Conservation (phyloP, 1,284 basidiomycete species). For the Leccinum fallax region DNA sequence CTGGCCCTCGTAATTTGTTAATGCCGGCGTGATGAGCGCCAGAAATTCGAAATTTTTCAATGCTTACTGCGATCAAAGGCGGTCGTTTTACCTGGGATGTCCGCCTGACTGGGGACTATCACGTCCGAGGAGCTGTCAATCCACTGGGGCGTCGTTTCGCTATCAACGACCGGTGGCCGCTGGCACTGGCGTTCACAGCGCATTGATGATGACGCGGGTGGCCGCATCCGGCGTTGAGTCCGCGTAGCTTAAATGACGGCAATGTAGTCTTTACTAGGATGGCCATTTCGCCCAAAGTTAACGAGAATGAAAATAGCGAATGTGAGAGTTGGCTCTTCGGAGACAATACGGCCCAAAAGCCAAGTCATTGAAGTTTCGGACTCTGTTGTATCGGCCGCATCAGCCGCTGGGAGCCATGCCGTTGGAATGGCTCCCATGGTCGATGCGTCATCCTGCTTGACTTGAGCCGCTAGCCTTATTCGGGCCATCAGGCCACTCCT, state of each 20-base stretch:
- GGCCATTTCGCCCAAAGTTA: slow-evolving; percentile 1
- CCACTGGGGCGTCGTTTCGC: slow-evolving; percentile 3
- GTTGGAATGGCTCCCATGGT: slow-evolving; percentile 27
- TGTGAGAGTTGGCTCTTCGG: slow-evolving; percentile 31
- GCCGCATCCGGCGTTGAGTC: slow-evolving; percentile 12
- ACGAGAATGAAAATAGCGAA: slow-evolving; percentile 24
- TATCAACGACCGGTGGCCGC: slow-evolving; percentile 12
- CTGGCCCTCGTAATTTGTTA: slow-evolving; percentile 4
- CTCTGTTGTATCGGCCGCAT: slow-evolving; percentile 24
- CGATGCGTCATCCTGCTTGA: slow-evolving; percentile 9
- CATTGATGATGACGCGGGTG: slow-evolving; percentile 9
- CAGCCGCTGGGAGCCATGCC: slow-evolving; percentile 15
- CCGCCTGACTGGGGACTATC: not conserved
- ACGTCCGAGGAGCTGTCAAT: slow-evolving; percentile 26
- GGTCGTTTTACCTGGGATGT: slow-evolving; percentile 17
- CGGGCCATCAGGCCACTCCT: slow-evolving; percentile 9
- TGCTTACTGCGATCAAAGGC: slow-evolving; percentile 7
- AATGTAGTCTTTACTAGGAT: not conserved
- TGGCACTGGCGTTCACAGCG: not conserved
- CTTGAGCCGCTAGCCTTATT: not conserved
- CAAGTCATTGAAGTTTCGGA: slow-evolving; percentile 19
- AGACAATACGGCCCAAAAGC: slow-evolving; percentile 13
- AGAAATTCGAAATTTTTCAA: slow-evolving; percentile 18
- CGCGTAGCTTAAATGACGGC: slow-evolving; percentile 16
- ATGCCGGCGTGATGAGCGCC: slow-evolving; percentile 26